Percentiles rank a stretch among this genome's conserved stretches.
These are phyloP conservation scores for Prunus mume DNA, from an alignment of 306 rosid genomes.

Conservation along the genomic window DNA sequence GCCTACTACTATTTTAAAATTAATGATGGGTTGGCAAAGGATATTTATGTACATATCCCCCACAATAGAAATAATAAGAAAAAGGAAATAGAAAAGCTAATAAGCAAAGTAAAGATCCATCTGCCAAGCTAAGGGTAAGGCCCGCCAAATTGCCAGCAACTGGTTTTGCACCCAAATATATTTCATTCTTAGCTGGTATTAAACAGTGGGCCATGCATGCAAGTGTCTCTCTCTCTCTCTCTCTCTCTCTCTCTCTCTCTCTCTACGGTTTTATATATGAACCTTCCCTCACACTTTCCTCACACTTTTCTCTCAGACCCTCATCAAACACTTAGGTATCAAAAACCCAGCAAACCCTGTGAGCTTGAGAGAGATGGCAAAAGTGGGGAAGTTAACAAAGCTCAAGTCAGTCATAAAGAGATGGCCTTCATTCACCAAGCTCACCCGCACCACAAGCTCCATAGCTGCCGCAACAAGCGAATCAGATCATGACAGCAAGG, in stretches of 20 bases:
- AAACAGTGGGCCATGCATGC: slow-evolving; percentile 72
- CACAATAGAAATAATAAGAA: neutral
- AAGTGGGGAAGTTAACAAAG: slow-evolving; percentile 69
- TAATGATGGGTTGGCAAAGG: slow-evolving; percentile 12
- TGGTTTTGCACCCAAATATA: slow-evolving; percentile 38
- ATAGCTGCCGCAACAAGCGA: slow-evolving; percentile 22
- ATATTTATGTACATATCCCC: slow-evolving; percentile 19
- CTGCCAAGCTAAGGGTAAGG: slow-evolving; percentile 3
- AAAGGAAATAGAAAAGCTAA: slow-evolving; percentile 13
- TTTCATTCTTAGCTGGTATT: slow-evolving; percentile 69
- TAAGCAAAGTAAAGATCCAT: neutral
- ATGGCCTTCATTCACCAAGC: slow-evolving; percentile 74
- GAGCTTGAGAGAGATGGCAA: slow-evolving; percentile 46
- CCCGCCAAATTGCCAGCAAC: slow-evolving; percentile 40
- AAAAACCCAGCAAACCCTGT: slow-evolving; percentile 29
- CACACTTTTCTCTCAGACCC: neutral
- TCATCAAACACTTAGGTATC: neutral
- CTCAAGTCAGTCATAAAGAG: slow-evolving; percentile 80
- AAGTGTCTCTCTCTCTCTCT: neutral
- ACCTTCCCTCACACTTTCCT: slow-evolving; percentile 37
- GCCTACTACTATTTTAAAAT: neutral
- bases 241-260: neutral
- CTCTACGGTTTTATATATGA: slow-evolving; percentile 38
- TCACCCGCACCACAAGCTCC: slow-evolving; percentile 47
- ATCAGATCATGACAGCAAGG: neutral